A percentile compares a stretch with the other conserved stretches of the same genome.
Evolutionary conservation across 106 monocot species (phyloP).

Genomic region (Acorus gramineus): DNA sequence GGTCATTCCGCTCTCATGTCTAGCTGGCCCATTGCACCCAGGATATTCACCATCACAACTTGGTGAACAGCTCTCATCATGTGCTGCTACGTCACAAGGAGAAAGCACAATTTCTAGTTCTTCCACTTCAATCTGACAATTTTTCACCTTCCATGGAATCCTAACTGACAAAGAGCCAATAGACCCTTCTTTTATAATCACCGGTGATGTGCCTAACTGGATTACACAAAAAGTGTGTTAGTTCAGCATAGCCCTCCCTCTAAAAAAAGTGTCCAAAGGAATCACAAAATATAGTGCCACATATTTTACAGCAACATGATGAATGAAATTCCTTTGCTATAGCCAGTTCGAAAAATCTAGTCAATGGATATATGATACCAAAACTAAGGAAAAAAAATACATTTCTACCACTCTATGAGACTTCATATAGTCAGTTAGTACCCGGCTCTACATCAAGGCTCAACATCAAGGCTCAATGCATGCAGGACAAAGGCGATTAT

Average conservation of each 20-base stretch:
- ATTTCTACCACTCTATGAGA: too few relatives aligned
- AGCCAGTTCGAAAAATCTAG: too few relatives aligned
- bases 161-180: constrained; percentile 72
- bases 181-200: constrained; percentile 88
- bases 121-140: constrained; percentile 86
- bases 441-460: too few relatives aligned
- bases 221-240: not conserved
- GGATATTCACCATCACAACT: constrained; percentile 17
- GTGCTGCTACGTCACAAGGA: constrained; percentile 21
- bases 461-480: too few relatives aligned
- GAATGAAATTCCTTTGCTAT: too few relatives aligned
- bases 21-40: constrained; percentile 11
- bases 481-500: too few relatives aligned
- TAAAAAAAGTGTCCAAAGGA: too few relatives aligned
- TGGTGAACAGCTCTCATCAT: constrained; percentile 9
- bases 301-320: too few relatives aligned
- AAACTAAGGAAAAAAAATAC: too few relatives aligned
- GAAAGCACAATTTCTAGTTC: constrained; percentile 81
- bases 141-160: constrained; percentile 63
- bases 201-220: constrained; percentile 50
- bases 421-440: too few relatives aligned
- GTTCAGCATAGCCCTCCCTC: not conserved
- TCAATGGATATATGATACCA: too few relatives aligned
- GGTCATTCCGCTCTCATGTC: constrained; percentile 12
- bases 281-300: too few relatives aligned